Evolutionary conservation across 768 basidiomycete genomes (phyloP).

Genomic region (Leccinum fibrillosum): DNA sequence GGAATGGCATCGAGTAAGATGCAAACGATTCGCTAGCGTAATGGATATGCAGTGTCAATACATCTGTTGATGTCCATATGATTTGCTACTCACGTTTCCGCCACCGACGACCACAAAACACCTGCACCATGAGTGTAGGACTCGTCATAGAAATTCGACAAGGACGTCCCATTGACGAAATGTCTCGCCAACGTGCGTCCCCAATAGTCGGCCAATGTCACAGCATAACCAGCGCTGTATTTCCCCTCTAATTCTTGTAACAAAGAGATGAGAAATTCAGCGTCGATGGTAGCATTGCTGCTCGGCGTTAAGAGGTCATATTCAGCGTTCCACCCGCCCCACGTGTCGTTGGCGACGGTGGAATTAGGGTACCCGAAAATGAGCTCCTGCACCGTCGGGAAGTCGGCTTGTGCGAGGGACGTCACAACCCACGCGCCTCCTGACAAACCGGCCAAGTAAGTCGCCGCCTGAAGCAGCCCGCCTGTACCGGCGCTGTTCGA

Average conservation of each 20-base stretch:
- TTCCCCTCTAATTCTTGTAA: slow-evolving; percentile 30
- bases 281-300: slow-evolving; percentile 12
- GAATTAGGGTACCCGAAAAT: slow-evolving; percentile 29
- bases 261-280: slow-evolving; percentile 17
- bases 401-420: slow-evolving; percentile 40
- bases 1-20: slow-evolving; percentile 37
- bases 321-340: slow-evolving; percentile 34
- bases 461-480: slow-evolving; percentile 50
- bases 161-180: slow-evolving; percentile 37
- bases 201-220: slow-evolving; percentile 32
- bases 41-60: not conserved
- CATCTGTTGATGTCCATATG: not conserved
- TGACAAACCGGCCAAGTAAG: slow-evolving; percentile 51
- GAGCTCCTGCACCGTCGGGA: slow-evolving; percentile 39
- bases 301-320: slow-evolving; percentile 21
- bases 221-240: slow-evolving; percentile 25
- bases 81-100: slow-evolving; percentile 29
- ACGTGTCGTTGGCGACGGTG: slow-evolving; percentile 17
- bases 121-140: slow-evolving; percentile 34
- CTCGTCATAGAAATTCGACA: slow-evolving; percentile 28
- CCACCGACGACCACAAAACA: slow-evolving; percentile 32
- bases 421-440: slow-evolving; percentile 41
- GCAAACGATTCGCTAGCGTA: slow-evolving; percentile 30
- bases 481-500: slow-evolving; percentile 41
- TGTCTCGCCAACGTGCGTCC: slow-evolving; percentile 31